phyloP scores from a whole-genome alignment of 345 rosid genomes.

The Ailanthus altissimus region DNA sequence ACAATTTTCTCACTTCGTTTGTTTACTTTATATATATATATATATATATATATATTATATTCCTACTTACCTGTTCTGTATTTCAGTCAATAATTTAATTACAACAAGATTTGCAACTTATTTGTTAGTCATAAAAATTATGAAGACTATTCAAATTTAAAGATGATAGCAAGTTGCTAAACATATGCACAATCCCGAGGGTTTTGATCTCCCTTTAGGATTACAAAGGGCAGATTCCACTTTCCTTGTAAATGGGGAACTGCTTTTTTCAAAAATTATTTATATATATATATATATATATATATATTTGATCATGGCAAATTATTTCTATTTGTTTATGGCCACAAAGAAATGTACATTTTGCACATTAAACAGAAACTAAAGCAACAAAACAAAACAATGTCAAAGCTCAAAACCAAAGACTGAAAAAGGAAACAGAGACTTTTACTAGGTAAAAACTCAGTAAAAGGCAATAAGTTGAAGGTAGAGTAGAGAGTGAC shows the following conservation, averaged over 20 bases:
- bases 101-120: too few relatives aligned
- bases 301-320: too few relatives aligned
- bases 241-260: not conserved
- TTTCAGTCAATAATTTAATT: too few relatives aligned
- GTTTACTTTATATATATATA: too few relatives aligned
- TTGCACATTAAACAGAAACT: not conserved
- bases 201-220: not conserved
- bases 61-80: too few relatives aligned
- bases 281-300: too few relatives aligned
- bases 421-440: not conserved
- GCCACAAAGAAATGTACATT: not conserved
- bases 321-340: not conserved
- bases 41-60: too few relatives aligned
- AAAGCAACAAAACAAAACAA: not conserved
- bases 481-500: not conserved
- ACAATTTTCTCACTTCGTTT: too few relatives aligned
- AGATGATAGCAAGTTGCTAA: not conserved
- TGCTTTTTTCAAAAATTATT: too few relatives aligned
- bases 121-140: too few relatives aligned
- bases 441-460: not conserved
- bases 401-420: not conserved
- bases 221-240: not conserved
- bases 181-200: not conserved
- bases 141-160: not conserved
- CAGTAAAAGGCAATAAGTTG: not conserved